These are phyloP conservation scores for Suillus sp. DNA, from an alignment of 768 basidiomycete genomes.

Conservation along the genomic window DNA sequence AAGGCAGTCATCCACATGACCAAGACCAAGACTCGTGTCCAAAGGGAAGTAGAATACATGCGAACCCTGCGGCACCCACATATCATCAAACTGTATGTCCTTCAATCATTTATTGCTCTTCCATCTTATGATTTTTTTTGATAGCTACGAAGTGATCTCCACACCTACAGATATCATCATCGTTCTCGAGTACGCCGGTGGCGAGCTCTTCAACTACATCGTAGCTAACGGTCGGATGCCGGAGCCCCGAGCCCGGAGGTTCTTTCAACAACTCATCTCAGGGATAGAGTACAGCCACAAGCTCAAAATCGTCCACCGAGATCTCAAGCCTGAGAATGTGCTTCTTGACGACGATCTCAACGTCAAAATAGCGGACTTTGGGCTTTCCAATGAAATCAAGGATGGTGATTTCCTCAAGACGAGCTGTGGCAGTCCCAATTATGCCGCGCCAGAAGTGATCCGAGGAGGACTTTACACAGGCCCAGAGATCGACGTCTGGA, in stretches of 20 bases:
- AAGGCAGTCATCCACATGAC: conserved; percentile 91
- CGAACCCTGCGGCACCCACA: conserved; percentile 92
- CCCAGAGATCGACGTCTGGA: conserved; percentile 99
- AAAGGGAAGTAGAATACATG: conserved; percentile 97
- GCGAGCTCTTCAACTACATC: conserved; percentile 98
- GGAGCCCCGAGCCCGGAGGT: conserved; percentile 83
- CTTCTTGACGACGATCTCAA: conserved; percentile 82
- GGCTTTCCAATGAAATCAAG: conserved; percentile 91
- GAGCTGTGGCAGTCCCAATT: conserved; percentile 97
- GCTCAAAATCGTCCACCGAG: conserved; percentile 96
- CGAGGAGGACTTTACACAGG: conserved; percentile 94
- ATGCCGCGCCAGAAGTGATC: conserved; percentile 98
- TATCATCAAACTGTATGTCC: conserved; percentile 90
- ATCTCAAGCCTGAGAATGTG: conserved; percentile 97
- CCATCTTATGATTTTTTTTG: conserved; percentile 14
- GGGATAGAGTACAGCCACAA: conserved; percentile 97
- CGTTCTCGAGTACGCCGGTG: conserved; percentile 94
- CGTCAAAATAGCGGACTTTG: conserved; percentile 99
- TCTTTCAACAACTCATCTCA: conserved; percentile 98
- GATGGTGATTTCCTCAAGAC: conserved; percentile 98
- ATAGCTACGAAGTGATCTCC: conserved; percentile 85
- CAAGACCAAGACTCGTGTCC: conserved; percentile 89
- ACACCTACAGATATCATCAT: conserved; percentile 97
- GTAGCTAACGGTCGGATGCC: conserved; percentile 91
- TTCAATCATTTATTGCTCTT: neutral